A percentile compares a stretch with the other conserved stretches of the same genome.
phyloP scores from a whole-genome alignment of 2,329 filamentous ascomycete genomes.

The Orbilia brochopaga region DNA sequence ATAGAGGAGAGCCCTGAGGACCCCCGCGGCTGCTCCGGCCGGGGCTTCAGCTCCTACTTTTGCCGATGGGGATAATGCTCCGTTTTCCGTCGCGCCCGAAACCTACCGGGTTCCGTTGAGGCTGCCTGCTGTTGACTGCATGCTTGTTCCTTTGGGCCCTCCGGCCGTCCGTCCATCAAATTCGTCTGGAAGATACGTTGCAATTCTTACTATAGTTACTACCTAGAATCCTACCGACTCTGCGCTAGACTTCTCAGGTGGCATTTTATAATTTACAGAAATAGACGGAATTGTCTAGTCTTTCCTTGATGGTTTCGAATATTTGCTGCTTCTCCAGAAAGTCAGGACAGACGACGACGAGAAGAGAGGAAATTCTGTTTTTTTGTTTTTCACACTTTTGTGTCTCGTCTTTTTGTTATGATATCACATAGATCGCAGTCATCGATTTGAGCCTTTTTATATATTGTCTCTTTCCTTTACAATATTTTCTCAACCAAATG shows the following conservation, averaged over 20 bases:
- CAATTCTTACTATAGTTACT: not conserved
- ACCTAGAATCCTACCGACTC: not conserved
- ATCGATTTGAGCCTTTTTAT: conserved; percentile 22
- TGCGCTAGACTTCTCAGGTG: conserved; percentile 2
- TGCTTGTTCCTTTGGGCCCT: no score
- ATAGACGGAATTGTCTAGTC: not conserved
- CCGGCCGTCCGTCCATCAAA: no score
- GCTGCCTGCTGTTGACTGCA: not conserved
- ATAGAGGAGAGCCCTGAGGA: not conserved
- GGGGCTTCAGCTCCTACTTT: no score
- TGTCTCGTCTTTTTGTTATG: conserved; percentile 19
- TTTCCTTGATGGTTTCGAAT: not conserved
- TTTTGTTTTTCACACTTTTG: conserved; percentile 10
- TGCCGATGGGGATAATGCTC: not conserved
- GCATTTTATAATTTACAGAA: conserved; percentile 1
- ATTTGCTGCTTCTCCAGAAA: no score
- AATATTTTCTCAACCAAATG: not conserved
- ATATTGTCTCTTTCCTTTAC: conserved; percentile 1
- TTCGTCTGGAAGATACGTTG: no score
- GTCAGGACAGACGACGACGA: not conserved
- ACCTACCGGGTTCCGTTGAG: not conserved
- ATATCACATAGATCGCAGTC: conserved; percentile 49
- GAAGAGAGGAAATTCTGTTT: not conserved
- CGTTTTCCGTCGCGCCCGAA: not conserved
- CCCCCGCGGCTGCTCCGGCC: not conserved